A percentile compares a stretch with the other conserved stretches of the same genome.
Conservation (phyloP, 257 asterid species). For the Ehretia macrophylla region DNA sequence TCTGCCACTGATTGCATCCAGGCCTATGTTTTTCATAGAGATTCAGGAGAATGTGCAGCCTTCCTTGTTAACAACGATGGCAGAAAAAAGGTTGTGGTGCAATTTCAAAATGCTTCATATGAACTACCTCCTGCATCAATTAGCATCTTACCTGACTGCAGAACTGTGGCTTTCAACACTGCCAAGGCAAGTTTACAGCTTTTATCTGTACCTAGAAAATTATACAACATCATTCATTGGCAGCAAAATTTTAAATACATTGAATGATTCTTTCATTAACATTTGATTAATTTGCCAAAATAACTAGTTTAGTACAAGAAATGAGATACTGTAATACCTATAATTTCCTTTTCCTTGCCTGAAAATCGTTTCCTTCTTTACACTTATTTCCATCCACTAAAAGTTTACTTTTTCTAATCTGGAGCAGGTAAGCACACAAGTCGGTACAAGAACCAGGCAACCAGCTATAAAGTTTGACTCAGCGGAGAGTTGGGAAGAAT, state of each 20-base stretch:
- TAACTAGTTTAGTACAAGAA: too few species aligned
- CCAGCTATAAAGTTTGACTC: slow-evolving; percentile 40
- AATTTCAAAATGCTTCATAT: slow-evolving; percentile 41
- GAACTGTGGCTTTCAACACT: slow-evolving; percentile 64
- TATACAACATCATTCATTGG: too few species aligned
- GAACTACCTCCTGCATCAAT: slow-evolving; percentile 62
- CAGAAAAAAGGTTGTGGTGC: slow-evolving; percentile 25
- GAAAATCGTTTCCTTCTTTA: neutral
- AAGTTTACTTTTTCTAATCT: neutral
- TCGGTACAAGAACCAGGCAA: slow-evolving; percentile 41
- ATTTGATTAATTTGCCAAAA: too few species aligned
- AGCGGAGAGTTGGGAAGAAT: slow-evolving; percentile 51
- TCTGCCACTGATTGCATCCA: slow-evolving; percentile 11
- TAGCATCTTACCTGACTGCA: slow-evolving; percentile 88
- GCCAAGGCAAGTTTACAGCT: slow-evolving; percentile 50
- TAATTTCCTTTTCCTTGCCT: neutral
- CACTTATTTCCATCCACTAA: too few species aligned
- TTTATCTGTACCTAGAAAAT: too few species aligned
- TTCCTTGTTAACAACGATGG: slow-evolving; percentile 61
- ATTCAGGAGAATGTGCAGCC: slow-evolving; percentile 67
- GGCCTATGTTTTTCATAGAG: slow-evolving; percentile 57
- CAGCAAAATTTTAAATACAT: too few species aligned
- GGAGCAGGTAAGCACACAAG: slow-evolving; percentile 48
- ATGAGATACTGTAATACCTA: neutral
- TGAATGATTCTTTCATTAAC: too few species aligned